Evolutionary conservation across 768 basidiomycete species (phyloP).

Genomic region (Podaxis sp.): DNA sequence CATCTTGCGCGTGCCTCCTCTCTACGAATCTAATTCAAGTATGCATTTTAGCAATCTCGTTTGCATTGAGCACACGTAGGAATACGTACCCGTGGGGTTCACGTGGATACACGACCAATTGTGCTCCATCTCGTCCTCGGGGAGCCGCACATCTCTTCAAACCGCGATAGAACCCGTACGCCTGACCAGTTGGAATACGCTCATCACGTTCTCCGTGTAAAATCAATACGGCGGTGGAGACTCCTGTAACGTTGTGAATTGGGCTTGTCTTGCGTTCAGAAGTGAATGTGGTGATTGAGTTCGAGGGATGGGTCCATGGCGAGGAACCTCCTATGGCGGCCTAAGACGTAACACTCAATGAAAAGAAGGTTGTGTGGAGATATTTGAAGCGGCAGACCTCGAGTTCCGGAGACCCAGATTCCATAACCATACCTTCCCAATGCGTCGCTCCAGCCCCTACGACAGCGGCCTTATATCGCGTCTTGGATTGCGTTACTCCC

Average conservation of each 20-base stretch:
- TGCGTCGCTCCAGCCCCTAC: constrained; percentile 34
- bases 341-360: constrained; percentile 17
- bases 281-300: neutral
- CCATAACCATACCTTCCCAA: constrained; percentile 39
- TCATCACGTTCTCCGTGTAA: constrained; percentile 53
- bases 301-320: constrained; percentile 27
- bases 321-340: constrained; percentile 29
- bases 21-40: constrained; percentile 29
- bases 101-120: constrained; percentile 34
- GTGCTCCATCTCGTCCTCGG: constrained; percentile 27
- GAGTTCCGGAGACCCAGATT: constrained; percentile 34
- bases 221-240: constrained; percentile 47
- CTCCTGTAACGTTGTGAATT: constrained; percentile 35
- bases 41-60: neutral
- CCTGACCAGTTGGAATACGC: constrained; percentile 43
- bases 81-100: constrained; percentile 34
- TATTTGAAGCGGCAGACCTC: constrained; percentile 23
- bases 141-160: constrained; percentile 30
- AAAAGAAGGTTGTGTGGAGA: neutral
- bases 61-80: neutral
- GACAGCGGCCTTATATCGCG: constrained; percentile 34
- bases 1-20: constrained; percentile 31
- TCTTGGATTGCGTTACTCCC: constrained; percentile 35
- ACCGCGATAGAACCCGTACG: constrained; percentile 33
- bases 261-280: constrained; percentile 30